Evolutionary conservation across 768 basidiomycete species (phyloP), one percentile per base, ranked within the genome.

Genomic region (Amylocystis lapponica): DNA sequence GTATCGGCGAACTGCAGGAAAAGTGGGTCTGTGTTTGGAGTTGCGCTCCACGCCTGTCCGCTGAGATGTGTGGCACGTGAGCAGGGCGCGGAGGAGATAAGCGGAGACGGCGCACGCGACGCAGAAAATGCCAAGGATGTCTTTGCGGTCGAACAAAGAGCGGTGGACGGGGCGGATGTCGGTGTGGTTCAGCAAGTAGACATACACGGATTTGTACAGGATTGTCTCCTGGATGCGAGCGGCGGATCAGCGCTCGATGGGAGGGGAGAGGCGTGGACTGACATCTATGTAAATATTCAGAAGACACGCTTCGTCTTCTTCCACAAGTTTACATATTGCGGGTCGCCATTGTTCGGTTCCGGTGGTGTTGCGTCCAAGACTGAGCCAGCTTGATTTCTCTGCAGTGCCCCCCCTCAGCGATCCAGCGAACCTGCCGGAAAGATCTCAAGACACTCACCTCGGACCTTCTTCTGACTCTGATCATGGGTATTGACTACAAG

Each of bases 321-420:
- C 81, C 30, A 69, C 61, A 42, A 90, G 66, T 54, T 73, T 83
- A 63, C 86, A 89, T 10, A 76, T 81, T 19, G 82, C 86, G 31
- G 73, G 62, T 55, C 84, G 70, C 87, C 87, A 90, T 31, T 81
- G 79, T 12, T 79, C 81, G 7, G 70, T 63, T 26, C 69, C 68
- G 21, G 69, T 60, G 22, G 74, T 51, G 19, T 70, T 69, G 49
- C 75, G 77, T 30, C 75, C 62, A 14, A 85, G 68, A 12, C 72
- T 70, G 33, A 84, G 72, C 84, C 84, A 86, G 54, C 78, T 85
- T 16, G 79, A 68, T 63, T 82, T 86, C 55, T 89, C 85, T 88
- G 55, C 20, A 26, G 9, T 11, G 13, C 26, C 12, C 9, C 9
- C 35, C 10, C 13, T 10, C 12, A 13, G 11, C n/a, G n/a, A n/a